These are phyloP conservation scores for Croton setiger DNA, from an alignment of 441 rosid species.

Conservation along the genomic window DNA sequence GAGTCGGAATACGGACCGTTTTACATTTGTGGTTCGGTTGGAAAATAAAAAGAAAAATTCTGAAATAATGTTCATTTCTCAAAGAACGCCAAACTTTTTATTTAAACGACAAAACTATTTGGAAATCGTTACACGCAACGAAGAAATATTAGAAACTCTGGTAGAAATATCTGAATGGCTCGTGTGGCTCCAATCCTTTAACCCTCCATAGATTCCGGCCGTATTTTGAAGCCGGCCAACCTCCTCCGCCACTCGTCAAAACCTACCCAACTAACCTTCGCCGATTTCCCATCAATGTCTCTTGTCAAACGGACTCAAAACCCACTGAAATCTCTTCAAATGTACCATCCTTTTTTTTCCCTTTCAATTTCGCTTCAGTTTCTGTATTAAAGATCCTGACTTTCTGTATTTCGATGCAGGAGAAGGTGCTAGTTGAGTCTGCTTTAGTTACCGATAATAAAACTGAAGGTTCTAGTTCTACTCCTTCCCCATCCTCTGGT, in stretches of 20 bases:
- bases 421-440: slow-evolving; percentile 34
- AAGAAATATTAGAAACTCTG: neutral
- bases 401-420: slow-evolving; percentile 32
- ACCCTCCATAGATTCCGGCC: slow-evolving; percentile 42
- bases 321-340: slow-evolving; percentile 29
- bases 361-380: neutral
- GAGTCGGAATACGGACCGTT: no score
- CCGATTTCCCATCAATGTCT: slow-evolving; percentile 27
- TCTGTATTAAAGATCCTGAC: neutral
- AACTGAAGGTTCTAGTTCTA: slow-evolving; percentile 22
- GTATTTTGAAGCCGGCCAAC: slow-evolving; percentile 25
- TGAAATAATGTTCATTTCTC: no score
- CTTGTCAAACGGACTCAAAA: slow-evolving; percentile 47
- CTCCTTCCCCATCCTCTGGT: slow-evolving; percentile 32
- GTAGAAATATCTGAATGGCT: slow-evolving; percentile 37
- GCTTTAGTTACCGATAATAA: slow-evolving; percentile 22
- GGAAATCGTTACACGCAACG: no score
- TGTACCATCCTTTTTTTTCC: slow-evolving; percentile 8
- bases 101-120: no score
- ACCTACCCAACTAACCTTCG: slow-evolving; percentile 20
- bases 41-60: no score
- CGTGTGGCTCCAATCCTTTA: slow-evolving; percentile 44
- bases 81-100: no score
- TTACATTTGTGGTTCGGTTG: no score
- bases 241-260: slow-evolving; percentile 17